Conservation (phyloP, 441 rosid genomes). For the Adansonia grandidieri region DNA sequence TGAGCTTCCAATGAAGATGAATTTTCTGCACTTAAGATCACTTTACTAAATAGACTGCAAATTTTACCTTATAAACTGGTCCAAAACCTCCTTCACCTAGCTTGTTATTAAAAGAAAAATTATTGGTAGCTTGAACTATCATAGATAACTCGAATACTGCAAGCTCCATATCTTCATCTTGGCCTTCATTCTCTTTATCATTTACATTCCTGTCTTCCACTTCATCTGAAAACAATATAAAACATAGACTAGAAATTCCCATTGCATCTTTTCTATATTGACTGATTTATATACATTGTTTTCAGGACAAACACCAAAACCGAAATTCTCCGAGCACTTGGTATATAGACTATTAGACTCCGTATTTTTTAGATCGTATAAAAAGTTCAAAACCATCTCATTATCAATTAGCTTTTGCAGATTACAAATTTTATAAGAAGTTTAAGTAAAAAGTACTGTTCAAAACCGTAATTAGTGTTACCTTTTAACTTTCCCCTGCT, state of each 20-base stretch:
- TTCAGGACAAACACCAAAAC: not conserved
- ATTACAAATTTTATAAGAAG: not conserved
- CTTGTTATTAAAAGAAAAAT: slow-evolving; percentile 1
- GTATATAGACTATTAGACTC: not conserved
- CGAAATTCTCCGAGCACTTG: not conserved
- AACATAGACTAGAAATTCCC: not conserved
- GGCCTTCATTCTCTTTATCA: not conserved
- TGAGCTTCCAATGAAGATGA: not conserved
- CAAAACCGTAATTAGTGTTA: not conserved
- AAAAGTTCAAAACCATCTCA: not conserved
- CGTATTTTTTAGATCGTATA: not conserved
- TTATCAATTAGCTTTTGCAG: not conserved
- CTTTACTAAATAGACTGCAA: not conserved
- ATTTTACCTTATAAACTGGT: slow-evolving; percentile 15
- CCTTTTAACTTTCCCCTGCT: slow-evolving; percentile 5
- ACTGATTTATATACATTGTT: not conserved
- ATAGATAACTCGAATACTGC: not conserved
- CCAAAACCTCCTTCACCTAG: slow-evolving; percentile 24
- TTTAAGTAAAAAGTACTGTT: not conserved
- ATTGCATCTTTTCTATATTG: not conserved
- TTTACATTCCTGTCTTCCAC: not conserved
- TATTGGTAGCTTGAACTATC: slow-evolving; percentile 9
- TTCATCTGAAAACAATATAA: not conserved
- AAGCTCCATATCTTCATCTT: slow-evolving; percentile 2
- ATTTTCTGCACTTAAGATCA: not conserved